These are phyloP conservation scores for Dactylellina sp. DNA, from an alignment of 2,329 filamentous ascomycete species.

Conservation along the genomic window DNA sequence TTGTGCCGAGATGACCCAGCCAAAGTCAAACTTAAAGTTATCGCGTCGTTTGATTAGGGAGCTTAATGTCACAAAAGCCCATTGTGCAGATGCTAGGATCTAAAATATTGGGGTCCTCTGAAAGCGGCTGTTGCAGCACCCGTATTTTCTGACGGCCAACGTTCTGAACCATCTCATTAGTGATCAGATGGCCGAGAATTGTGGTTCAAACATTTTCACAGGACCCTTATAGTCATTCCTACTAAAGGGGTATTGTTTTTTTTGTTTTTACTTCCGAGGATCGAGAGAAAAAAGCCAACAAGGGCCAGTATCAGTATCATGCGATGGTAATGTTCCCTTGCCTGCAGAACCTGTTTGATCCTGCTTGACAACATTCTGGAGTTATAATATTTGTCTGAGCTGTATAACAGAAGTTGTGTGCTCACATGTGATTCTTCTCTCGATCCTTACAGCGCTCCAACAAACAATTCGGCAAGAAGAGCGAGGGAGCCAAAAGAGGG, in stretches of 20 bases:
- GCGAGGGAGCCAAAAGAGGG: background rate
- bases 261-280: no score
- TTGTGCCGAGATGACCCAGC: constrained; percentile 18
- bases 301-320: constrained; percentile 16
- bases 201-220: background rate
- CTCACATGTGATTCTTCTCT: constrained; percentile 42
- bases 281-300: constrained; percentile 11
- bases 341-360: constrained; percentile 29
- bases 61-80: constrained; percentile 34
- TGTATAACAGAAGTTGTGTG: constrained; percentile 42
- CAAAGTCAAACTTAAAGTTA: constrained; percentile 17
- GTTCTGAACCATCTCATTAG: constrained; percentile 29
- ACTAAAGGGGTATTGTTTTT: background rate
- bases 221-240: constrained; percentile 3
- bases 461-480: constrained; percentile 24
- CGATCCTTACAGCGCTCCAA: constrained; percentile 16
- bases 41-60: constrained; percentile 33
- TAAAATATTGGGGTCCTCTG: constrained; percentile 36
- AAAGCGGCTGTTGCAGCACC: constrained; percentile 43
- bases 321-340: constrained; percentile 12
- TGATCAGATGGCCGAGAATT: constrained; percentile 26
- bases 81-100: constrained; percentile 34
- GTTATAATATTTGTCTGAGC: constrained; percentile 2
- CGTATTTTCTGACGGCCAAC: constrained; percentile 38
- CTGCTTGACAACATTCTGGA: constrained; percentile 35